Conservation (phyloP, 495 filamentous ascomycete genomes). For the Aspergillus heteromorphus region DNA sequence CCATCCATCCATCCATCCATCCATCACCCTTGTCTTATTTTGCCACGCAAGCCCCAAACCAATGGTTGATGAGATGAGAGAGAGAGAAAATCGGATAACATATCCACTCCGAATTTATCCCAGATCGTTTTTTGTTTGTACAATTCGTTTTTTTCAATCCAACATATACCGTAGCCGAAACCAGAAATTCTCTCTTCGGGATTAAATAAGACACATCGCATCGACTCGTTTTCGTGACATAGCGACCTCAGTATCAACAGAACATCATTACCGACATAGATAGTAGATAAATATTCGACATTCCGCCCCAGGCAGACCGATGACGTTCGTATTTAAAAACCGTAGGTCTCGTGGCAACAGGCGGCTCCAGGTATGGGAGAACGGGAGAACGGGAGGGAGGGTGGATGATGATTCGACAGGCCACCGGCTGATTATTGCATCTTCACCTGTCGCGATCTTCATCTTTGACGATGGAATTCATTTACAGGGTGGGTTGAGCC, state of each 20-base stretch:
- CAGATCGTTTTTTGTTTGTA: neutral
- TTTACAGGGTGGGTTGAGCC: conserved; percentile 41
- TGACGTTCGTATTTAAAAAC: neutral
- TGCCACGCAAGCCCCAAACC: conserved; percentile 11
- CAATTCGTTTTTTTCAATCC: neutral
- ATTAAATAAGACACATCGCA: neutral
- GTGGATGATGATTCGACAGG: conserved; percentile 3
- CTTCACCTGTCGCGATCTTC: conserved; percentile 15
- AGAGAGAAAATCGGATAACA: neutral
- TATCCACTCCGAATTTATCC: neutral
- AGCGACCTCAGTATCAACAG: neutral
- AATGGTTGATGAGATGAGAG: too few species aligned
- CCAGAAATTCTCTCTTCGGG: neutral
- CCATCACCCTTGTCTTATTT: conserved; percentile 4
- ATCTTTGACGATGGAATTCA: conserved; percentile 19
- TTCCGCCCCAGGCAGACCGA: conserved; percentile 11
- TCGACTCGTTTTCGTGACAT: neutral
- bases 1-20: too few species aligned
- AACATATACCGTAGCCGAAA: neutral
- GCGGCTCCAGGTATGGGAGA: conserved; percentile 3
- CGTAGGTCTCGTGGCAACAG: conserved; percentile 2
- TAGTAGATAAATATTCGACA: neutral
- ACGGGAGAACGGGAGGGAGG: too few species aligned
- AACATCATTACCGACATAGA: neutral
- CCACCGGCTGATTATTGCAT: conserved; percentile 11